These are phyloP conservation scores for Russula olivacea DNA, from an alignment of 768 basidiomycete genomes.

Conservation along the genomic window DNA sequence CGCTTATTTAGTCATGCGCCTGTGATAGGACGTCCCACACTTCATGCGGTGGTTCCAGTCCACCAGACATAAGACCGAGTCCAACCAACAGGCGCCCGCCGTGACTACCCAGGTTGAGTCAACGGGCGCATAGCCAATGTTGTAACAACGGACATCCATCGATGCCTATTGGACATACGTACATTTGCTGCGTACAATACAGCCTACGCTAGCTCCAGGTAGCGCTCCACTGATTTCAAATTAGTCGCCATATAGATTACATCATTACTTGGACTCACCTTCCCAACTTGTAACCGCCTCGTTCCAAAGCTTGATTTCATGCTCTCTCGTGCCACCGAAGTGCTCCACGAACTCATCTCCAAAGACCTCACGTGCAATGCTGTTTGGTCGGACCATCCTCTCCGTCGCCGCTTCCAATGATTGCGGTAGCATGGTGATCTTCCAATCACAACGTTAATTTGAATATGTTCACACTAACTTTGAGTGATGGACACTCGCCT, in stretches of 20 bases:
- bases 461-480: background rate
- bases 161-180: background rate
- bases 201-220: slow-evolving; percentile 71
- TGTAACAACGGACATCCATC: background rate
- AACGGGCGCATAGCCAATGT: background rate
- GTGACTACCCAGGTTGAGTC: background rate
- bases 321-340: slow-evolving; percentile 89
- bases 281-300: slow-evolving; percentile 93
- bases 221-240: slow-evolving; percentile 61
- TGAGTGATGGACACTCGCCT: slow-evolving; percentile 33
- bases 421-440: slow-evolving; percentile 71
- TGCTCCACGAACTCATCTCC: slow-evolving; percentile 93
- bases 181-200: background rate
- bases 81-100: background rate
- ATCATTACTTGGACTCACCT: slow-evolving; percentile 43
- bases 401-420: slow-evolving; percentile 76
- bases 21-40: slow-evolving; percentile 59
- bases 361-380: slow-evolving; percentile 82
- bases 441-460: background rate
- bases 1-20: background rate
- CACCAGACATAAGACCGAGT: slow-evolving; percentile 25
- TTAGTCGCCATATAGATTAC: slow-evolving; percentile 2
- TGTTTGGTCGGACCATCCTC: slow-evolving; percentile 70
- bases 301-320: slow-evolving; percentile 83
- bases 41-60: slow-evolving; percentile 62